Evolutionary conservation across 2,329 filamentous ascomycete species (phyloP).

Genomic region (Colletotrichum navitas): DNA sequence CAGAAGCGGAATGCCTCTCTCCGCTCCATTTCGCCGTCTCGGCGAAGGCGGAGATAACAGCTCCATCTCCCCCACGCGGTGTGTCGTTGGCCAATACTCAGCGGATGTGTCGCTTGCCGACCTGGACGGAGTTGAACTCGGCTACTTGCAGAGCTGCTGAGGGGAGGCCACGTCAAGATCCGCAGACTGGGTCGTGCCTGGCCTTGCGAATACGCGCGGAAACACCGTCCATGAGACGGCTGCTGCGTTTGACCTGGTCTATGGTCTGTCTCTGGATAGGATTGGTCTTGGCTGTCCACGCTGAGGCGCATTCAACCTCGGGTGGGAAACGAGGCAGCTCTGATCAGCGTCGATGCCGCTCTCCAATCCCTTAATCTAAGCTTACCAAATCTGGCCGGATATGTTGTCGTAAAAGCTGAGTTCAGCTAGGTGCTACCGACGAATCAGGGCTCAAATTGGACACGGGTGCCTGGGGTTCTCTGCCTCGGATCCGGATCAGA

Average conservation of each 20-base stretch:
- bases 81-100: not conserved
- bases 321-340: not conserved
- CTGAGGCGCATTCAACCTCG: not conserved
- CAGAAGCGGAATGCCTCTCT: not conserved
- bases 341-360: not conserved
- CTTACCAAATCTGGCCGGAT: not conserved
- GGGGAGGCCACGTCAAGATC: not conserved
- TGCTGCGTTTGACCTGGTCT: not conserved
- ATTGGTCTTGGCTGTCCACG: not conserved
- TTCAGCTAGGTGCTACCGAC: not conserved
- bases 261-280: not conserved
- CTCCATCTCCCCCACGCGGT: not conserved
- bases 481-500: not conserved
- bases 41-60: not conserved
- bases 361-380: not conserved
- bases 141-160: not conserved
- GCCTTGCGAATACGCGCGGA: not conserved
- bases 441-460: not conserved
- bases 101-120: not conserved
- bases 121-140: not conserved
- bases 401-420: not conserved
- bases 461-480: not conserved
- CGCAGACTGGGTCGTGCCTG: not conserved
- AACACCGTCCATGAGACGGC: not conserved
- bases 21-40: not conserved